Percentiles rank a stretch among this genome's conserved stretches.
Evolutionary conservation across 192 early-diverging fungal genomes (phyloP).

Genomic region (Podila clonocystis): DNA sequence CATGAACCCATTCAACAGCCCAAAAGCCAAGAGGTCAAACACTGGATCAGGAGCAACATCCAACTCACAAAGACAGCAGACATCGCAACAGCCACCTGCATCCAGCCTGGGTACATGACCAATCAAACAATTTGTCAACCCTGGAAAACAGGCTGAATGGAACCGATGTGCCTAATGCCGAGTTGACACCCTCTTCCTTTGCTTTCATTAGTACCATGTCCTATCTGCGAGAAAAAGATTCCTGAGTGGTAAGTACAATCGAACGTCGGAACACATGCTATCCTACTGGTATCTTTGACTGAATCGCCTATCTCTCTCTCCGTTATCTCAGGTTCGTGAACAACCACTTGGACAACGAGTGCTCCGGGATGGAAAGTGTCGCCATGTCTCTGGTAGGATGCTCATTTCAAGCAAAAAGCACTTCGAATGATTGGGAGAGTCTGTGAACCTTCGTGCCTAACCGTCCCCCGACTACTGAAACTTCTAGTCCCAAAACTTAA

Average conservation of each 20-base stretch:
- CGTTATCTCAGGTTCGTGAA: slow-evolving; percentile 51
- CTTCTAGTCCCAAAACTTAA: slow-evolving; percentile 6
- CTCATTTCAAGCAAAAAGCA: background rate
- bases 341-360: slow-evolving; percentile 60
- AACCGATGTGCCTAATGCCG: too few relatives aligned
- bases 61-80: background rate
- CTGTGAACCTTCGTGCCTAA: background rate
- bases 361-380: slow-evolving; percentile 34
- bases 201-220: slow-evolving; percentile 54
- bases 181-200: background rate
- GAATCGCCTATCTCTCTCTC: background rate
- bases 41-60: background rate
- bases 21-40: slow-evolving; percentile 8
- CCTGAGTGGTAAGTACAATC: slow-evolving; percentile 23
- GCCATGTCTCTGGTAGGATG: slow-evolving; percentile 14
- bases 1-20: slow-evolving; percentile 19
- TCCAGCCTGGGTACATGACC: slow-evolving; percentile 1
- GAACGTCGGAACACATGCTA: background rate
- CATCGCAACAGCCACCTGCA: background rate
- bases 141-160: background rate
- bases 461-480: background rate
- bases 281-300: background rate
- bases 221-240: slow-evolving; percentile 56
- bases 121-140: background rate
- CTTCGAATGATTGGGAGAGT: background rate